phyloP scores from a whole-genome alignment of 2,329 filamentous ascomycete species.

The Ilyonectria mors-panacis region DNA sequence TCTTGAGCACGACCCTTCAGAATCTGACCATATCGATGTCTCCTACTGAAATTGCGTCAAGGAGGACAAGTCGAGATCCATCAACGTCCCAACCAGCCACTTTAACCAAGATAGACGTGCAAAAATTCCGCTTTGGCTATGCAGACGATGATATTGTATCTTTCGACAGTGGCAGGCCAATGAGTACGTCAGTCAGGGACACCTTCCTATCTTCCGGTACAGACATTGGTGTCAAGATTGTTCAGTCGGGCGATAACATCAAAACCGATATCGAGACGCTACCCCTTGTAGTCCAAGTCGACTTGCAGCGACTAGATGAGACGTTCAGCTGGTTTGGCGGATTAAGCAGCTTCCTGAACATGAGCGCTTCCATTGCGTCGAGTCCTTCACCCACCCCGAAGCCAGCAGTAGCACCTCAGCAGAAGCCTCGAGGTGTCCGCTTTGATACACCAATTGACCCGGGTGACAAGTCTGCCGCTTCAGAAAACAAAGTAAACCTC shows the following conservation, averaged over 20 bases:
- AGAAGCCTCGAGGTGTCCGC: conserved; percentile 69
- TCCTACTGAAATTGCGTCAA: conserved; percentile 35
- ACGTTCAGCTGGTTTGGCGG: conserved; percentile 92
- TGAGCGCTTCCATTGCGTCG: conserved; percentile 87
- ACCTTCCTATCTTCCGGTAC: conserved; percentile 70
- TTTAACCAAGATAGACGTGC: conserved; percentile 61
- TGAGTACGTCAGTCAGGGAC: conserved; percentile 73
- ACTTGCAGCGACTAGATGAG: conserved; percentile 87
- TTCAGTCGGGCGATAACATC: conserved; percentile 60
- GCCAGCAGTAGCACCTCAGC: conserved; percentile 55
- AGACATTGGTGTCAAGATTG: conserved; percentile 70
- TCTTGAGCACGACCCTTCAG: conserved; percentile 66
- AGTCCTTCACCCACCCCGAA: conserved; percentile 69
- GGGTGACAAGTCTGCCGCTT: conserved; percentile 61
- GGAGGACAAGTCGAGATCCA: conserved; percentile 26
- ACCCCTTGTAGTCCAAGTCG: conserved; percentile 81
- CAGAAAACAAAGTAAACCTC: conserved; percentile 79
- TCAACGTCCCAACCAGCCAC: conserved; percentile 48
- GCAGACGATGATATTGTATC: conserved; percentile 74
- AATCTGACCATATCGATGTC: conserved; percentile 56
- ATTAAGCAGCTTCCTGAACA: conserved; percentile 89
- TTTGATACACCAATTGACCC: conserved; percentile 69
- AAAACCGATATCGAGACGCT: conserved; percentile 80
- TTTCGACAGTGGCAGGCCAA: conserved; percentile 71
- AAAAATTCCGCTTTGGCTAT: conserved; percentile 75